Evolutionary conservation across 768 basidiomycete genomes (phyloP).

Genomic region (Leucogyrophana mollusca): DNA sequence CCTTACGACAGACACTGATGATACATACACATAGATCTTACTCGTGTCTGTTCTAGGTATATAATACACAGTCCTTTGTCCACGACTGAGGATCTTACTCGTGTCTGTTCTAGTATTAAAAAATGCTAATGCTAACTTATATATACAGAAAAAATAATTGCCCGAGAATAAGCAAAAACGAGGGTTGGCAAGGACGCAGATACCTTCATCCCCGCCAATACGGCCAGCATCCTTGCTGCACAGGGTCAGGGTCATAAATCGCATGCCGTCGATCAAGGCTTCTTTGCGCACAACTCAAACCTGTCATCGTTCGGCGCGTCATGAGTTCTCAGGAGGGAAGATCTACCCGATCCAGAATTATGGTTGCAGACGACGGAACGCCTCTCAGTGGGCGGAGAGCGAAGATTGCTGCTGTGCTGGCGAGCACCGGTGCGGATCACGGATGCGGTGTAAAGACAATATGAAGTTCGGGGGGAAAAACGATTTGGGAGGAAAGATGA

Average conservation of each 20-base stretch:
- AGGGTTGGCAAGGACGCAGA: conserved; percentile 83
- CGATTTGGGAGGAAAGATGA: no score
- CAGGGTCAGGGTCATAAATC: conserved; percentile 50
- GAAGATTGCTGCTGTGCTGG: conserved; percentile 41
- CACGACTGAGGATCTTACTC: no score
- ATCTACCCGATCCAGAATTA: conserved; percentile 84
- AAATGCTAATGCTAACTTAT: no score
- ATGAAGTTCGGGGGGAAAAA: no score
- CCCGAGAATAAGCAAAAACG: no score
- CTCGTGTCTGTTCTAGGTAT: no score
- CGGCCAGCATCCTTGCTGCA: conserved; percentile 23
- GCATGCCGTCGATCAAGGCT: conserved; percentile 71
- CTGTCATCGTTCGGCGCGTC: conserved; percentile 53
- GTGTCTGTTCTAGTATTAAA: no score
- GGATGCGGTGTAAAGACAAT: no score
- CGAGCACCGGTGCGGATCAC: conserved; percentile 31
- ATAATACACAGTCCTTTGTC: no score
- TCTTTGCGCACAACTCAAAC: conserved; percentile 63
- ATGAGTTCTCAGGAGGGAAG: conserved; percentile 59
- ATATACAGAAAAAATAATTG: no score
- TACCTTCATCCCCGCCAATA: conserved; percentile 63
- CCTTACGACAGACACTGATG: no score
- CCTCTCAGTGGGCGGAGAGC: conserved; percentile 44
- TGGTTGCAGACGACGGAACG: conserved; percentile 78
- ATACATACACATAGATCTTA: no score